Evolutionary conservation across 495 filamentous ascomycete species (phyloP).

Genomic region (Tuber magnatum): DNA sequence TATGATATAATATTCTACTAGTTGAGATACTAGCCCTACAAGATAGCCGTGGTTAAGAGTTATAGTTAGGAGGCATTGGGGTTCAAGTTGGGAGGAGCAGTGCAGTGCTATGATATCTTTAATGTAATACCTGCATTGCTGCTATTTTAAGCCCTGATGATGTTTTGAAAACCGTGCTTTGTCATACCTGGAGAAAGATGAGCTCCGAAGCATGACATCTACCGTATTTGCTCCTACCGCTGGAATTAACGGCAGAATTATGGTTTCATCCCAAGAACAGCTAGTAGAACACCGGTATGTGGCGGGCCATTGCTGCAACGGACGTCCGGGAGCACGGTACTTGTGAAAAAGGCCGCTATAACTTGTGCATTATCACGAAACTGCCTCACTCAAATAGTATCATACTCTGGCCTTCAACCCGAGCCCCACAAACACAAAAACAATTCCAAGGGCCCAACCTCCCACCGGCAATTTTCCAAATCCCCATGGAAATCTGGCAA

Average conservation of each 20-base stretch:
- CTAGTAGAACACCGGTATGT: neutral
- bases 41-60: neutral
- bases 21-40: no score
- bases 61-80: neutral
- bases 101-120: neutral
- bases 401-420: neutral
- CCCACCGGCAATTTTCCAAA: neutral
- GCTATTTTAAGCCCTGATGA: neutral
- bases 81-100: neutral
- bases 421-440: no score
- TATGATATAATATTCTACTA: no score
- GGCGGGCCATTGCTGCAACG: neutral
- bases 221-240: neutral
- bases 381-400: neutral
- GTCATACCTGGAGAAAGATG: neutral
- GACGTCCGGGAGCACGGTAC: neutral
- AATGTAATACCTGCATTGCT: neutral
- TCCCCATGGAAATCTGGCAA: neutral
- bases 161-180: no score
- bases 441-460: no score
- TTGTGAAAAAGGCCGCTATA: neutral
- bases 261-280: neutral
- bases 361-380: neutral
- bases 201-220: neutral
- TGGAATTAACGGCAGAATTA: neutral